Base-by-base conservation (phyloP, 108 stramenopile species). In the Skeletonema costatum region DNA sequence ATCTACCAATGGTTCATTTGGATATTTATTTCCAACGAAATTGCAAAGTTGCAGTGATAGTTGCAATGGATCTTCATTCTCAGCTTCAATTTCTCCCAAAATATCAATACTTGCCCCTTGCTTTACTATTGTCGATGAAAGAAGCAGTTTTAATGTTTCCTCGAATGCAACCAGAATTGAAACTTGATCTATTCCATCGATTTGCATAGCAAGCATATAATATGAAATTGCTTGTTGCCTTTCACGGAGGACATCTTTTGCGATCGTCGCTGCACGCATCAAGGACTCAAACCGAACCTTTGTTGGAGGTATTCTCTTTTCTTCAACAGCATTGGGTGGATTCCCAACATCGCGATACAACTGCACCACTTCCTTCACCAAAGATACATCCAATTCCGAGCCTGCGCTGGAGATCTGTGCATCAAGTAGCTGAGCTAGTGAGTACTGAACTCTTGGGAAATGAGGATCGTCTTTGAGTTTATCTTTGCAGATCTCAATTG, bases 391-490 rank as follows among this genome's bases (percentile, higher is more conserved):
- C 32, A 50, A 30, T 42, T 64, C 48, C 25, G 2, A 29, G 33
- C 7, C 46, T 48, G 50, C 19, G 30, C 21, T n/a, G 33, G 46
- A 8, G 13, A 66, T 65, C 14, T 56, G 61, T 1, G 73, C 66
- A 58, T 74, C 73, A 29, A 74, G 51, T 0, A 74, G 42, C 56
- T 74, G 73, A n/a, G 73, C 73, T 7, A 74, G 50, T n/a, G 73
- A 65, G 36, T 74, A 56, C 58, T 74, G 73, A 35, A 74, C 65
- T 50, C 25, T 58, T 1, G 73, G 73, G 32, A 66, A 59, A 39
- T 74, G 65, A 36, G 73, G 73, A 66, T 74, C 73, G 33, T 25
- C 73, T 58, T 74, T 42, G 17, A 74, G 73, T 59, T 74, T 66
- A 3, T 74, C 53, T 74, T 65, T 17, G 25, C 73, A 74, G 36